Evolutionary conservation across 192 early-diverging fungal species (phyloP).

Genomic region (Geranomyces variabilis): DNA sequence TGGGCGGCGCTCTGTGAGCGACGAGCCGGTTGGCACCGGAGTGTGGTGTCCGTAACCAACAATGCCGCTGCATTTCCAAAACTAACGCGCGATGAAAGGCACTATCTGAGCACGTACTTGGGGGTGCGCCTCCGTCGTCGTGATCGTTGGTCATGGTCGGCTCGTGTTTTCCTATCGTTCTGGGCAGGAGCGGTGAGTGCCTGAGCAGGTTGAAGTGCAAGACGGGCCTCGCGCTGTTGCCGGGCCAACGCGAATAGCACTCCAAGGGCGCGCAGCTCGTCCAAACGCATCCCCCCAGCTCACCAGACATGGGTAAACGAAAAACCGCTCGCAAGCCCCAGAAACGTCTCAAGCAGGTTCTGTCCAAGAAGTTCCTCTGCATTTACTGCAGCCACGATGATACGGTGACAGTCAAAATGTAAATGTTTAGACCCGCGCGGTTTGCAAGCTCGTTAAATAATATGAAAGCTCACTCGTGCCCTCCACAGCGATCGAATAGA

Average conservation of each 20-base stretch:
- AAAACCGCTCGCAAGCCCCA: constrained; percentile 74
- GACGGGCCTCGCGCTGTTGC: no score
- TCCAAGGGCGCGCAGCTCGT: no score
- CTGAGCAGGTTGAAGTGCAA: no score
- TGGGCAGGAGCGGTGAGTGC: no score
- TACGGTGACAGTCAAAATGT: constrained; percentile 75
- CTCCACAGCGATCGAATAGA: constrained; percentile 61
- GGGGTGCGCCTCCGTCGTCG: constrained; percentile 32
- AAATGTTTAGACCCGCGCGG: constrained; percentile 24
- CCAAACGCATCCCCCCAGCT: no score
- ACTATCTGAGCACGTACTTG: constrained; percentile 7
- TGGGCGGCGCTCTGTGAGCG: no score
- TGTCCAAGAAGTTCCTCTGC: constrained; percentile 79
- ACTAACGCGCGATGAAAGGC: no score
- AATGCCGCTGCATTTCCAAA: no score
- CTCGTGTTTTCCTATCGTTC: background rate
- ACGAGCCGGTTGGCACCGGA: no score
- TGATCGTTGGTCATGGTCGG: constrained; percentile 20
- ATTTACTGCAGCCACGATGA: constrained; percentile 89
- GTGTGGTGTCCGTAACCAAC: no score
- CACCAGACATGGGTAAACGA: constrained; percentile 67
- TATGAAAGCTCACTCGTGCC: background rate
- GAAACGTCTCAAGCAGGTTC: constrained; percentile 61
- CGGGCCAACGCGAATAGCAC: background rate
- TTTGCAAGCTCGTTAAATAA: background rate